Percentiles rank a stretch among this genome's conserved stretches.
Conservation (phyloP, 2,329 filamentous ascomycete species). For the Botrytis cinerea region DNA sequence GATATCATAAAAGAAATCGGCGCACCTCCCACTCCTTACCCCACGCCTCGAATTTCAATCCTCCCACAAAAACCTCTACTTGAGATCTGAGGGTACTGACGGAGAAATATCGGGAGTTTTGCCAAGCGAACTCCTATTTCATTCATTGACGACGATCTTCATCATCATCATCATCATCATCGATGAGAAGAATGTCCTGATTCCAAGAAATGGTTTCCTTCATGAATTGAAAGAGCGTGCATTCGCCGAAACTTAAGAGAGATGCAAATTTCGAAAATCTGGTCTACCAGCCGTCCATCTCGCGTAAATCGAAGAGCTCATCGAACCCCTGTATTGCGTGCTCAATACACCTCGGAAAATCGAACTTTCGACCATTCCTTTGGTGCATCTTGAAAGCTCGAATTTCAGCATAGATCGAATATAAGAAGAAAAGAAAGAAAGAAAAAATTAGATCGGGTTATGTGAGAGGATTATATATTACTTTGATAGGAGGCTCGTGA, state of each 20-base stretch:
- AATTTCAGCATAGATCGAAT: not conserved
- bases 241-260: not conserved
- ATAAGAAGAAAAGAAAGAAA: not conserved
- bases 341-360: constrained; percentile 4
- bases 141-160: not conserved
- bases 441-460: not conserved
- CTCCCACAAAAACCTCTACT: not conserved
- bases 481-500: not conserved
- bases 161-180: not conserved
- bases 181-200: not conserved
- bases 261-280: not conserved
- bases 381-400: not conserved
- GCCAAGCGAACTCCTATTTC: constrained; percentile 19
- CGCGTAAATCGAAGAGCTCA: constrained; percentile 24
- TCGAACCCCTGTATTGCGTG: constrained; percentile 24
- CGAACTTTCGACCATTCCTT: not conserved
- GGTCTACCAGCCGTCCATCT: constrained; percentile 2
- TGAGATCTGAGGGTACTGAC: not conserved
- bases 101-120: constrained; percentile 1
- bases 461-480: not conserved
- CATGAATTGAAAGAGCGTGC: not conserved
- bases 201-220: not conserved
- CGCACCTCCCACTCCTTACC: not conserved
- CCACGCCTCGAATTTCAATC: not conserved
- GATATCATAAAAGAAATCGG: not conserved